Conservation (phyloP, 139 green algal species). For the Edaphochlamys debaryana region DNA sequence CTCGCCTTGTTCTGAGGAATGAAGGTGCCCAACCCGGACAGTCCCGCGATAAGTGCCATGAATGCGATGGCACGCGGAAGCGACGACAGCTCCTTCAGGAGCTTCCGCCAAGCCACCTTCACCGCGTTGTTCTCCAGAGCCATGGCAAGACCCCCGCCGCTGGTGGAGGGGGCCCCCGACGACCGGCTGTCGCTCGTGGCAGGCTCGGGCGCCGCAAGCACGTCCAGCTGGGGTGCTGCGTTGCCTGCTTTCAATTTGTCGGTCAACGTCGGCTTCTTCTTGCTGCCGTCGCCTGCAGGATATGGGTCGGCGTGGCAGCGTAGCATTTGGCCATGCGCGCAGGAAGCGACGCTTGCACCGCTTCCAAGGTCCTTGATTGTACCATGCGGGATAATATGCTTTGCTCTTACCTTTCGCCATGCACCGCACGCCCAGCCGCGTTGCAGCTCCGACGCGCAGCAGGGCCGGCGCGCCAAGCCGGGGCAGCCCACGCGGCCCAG, state of each 20-base stretch:
- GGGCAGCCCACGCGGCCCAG: no score
- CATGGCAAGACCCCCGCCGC: neutral
- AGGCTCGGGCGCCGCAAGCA: neutral
- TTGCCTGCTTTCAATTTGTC: constrained; percentile 4
- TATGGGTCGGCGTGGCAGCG: neutral
- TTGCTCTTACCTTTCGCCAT: neutral
- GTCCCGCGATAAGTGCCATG: constrained; percentile 81
- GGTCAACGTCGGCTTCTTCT: constrained; percentile 18
- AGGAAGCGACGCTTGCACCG: neutral
- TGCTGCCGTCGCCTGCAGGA: neutral
- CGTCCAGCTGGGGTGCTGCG: neutral
- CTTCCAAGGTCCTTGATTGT: neutral
- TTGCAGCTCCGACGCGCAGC: no score
- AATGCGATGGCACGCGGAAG: constrained; percentile 90
- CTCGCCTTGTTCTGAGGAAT: constrained; percentile 93
- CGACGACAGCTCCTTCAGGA: constrained; percentile 80
- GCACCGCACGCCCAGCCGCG: neutral
- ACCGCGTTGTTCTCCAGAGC: neutral
- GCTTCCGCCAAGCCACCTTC: constrained; percentile 39
- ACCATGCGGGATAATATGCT: neutral
- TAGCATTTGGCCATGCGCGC: neutral
- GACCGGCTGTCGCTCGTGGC: neutral
- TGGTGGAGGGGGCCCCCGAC: neutral
- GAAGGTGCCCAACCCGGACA: constrained; percentile 92
- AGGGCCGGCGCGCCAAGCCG: no score